These are phyloP conservation scores for Globisporangium cederbergense DNA, from an alignment of 352 stramenopile species.

Conservation along the genomic window DNA sequence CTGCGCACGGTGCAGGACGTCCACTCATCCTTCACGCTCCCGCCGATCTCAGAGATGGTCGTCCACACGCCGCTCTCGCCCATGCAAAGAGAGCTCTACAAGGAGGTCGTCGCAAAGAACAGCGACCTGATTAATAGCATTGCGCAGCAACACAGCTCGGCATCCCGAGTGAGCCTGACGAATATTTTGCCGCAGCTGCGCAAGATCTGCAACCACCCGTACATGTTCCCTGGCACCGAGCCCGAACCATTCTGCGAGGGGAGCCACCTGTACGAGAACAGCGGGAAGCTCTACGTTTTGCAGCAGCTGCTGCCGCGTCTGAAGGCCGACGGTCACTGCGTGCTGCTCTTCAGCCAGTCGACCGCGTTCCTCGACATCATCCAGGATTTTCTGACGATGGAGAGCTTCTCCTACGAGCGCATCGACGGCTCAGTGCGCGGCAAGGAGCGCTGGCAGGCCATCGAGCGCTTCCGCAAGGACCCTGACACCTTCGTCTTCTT, in stretches of 20 bases:
- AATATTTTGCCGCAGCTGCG: constrained; percentile 97
- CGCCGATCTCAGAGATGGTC: constrained; percentile 71
- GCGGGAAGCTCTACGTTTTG: constrained; percentile 83
- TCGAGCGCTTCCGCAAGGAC: constrained; percentile 82
- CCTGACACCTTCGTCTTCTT: constrained; percentile 88
- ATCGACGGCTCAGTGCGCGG: constrained; percentile 74
- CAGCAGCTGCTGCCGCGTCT: constrained; percentile 80
- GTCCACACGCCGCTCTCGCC: constrained; percentile 71
- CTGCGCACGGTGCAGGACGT: constrained; percentile 71
- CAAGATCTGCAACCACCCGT: constrained; percentile 85
- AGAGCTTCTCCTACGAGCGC: constrained; percentile 73
- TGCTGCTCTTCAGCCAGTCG: constrained; percentile 79
- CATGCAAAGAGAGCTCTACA: constrained; percentile 83
- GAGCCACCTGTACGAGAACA: constrained; percentile 70
- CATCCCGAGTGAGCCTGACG: constrained; percentile 79
- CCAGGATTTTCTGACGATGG: constrained; percentile 74
- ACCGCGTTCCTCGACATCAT: constrained; percentile 77
- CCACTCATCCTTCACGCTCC: constrained; percentile 59
- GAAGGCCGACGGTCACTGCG: constrained; percentile 76
- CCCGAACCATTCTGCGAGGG: constrained; percentile 74
- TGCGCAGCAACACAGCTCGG: constrained; percentile 19
- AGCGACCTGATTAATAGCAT: constrained; percentile 47
- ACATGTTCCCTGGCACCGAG: constrained; percentile 88
- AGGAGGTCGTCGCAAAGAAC: constrained; percentile 71
- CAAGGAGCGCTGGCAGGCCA: constrained; percentile 78